Evolutionary conservation across 75 land plant species (phyloP).

Genomic region (Sequoiadendron giganteum): DNA sequence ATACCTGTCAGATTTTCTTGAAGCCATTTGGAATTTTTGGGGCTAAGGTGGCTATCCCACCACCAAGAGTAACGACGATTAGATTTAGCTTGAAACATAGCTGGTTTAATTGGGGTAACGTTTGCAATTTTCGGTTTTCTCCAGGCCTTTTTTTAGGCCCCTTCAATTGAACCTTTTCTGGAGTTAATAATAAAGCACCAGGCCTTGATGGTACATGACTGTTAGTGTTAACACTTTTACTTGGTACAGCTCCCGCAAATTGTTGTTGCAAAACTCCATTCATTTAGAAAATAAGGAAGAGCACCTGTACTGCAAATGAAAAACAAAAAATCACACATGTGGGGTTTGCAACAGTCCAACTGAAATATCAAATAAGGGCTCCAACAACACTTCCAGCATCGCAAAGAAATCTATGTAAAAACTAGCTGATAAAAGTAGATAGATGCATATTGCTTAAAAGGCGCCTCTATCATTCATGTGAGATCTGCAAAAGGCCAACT

Average conservation of each 20-base stretch:
- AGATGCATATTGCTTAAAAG: neutral
- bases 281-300: neutral
- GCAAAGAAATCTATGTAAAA: neutral
- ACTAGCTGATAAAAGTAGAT: neutral
- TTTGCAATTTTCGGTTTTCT: neutral
- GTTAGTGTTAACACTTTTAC: neutral
- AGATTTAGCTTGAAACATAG: conserved; percentile 30
- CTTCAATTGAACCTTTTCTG: conserved; percentile 7
- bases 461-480: neutral
- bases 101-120: conserved; percentile 2
- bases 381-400: neutral
- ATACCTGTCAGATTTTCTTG: conserved; percentile 63
- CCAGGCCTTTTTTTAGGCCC: neutral
- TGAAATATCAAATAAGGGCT: neutral
- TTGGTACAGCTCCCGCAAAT: neutral
- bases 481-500: neutral
- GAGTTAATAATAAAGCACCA: neutral
- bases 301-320: conserved; percentile 1
- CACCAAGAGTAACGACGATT: conserved; percentile 60
- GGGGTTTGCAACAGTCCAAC: neutral
- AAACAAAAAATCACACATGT: neutral
- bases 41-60: conserved; percentile 72
- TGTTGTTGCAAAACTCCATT: conserved; percentile 12
- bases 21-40: conserved; percentile 73
- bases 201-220: conserved; percentile 3